Evolutionary conservation across 2,329 filamentous ascomycete genomes (phyloP).

Genomic region (Pezicula carpinea): DNA sequence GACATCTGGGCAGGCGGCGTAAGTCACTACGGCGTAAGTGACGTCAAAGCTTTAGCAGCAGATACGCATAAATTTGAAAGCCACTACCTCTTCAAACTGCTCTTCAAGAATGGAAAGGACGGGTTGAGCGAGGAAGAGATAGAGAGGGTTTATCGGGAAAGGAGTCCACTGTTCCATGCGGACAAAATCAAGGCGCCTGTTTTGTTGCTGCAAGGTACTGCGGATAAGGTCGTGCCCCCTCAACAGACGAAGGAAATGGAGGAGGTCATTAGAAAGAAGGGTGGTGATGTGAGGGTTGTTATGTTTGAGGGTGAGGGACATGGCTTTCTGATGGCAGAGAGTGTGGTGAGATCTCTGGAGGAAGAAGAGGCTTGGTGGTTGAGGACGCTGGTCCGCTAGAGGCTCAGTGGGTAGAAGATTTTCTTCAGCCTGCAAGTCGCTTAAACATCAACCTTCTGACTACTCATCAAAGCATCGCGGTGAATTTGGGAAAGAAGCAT

Average conservation of each 20-base stretch:
- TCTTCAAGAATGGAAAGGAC: constrained; percentile 28
- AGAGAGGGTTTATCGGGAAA: constrained; percentile 36
- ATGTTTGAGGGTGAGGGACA: constrained; percentile 47
- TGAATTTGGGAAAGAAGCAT: no score
- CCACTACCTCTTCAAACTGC: constrained; percentile 42
- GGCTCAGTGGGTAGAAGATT: no score
- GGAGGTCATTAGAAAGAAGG: constrained; percentile 35
- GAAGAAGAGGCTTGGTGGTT: constrained; percentile 42
- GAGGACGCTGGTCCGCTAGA: constrained; percentile 15
- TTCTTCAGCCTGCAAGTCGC: no score
- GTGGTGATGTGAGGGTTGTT: constrained; percentile 41
- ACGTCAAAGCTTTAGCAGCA: constrained; percentile 39
- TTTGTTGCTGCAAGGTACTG: constrained; percentile 50
- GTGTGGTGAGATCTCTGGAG: constrained; percentile 34
- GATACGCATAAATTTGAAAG: constrained; percentile 54
- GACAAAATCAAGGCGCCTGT: constrained; percentile 45
- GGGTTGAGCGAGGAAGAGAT: constrained; percentile 35
- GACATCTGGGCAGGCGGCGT: constrained; percentile 44
- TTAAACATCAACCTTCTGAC: no score
- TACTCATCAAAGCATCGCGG: no score
- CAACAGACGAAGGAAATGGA: constrained; percentile 51
- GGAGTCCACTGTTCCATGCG: constrained; percentile 45
- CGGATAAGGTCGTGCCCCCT: constrained; percentile 54
- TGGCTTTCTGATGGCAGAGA: constrained; percentile 39
- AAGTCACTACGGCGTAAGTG: constrained; percentile 46